Base-by-base conservation (phyloP, 495 filamentous ascomycete species). In the Bacidia rubella region DNA sequence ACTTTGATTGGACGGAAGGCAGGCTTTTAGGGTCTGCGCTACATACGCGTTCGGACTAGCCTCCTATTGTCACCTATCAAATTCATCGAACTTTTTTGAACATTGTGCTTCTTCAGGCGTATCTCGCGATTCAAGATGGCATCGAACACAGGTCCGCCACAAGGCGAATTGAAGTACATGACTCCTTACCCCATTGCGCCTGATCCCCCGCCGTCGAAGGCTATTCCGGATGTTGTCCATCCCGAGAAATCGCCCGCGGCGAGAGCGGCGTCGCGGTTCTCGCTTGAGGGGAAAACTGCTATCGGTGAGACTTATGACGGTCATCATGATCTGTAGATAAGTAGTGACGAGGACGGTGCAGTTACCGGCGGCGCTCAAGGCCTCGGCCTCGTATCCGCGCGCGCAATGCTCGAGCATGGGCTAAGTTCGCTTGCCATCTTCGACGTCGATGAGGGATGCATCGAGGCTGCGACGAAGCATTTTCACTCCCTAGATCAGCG, bases 361-460 rank as follows among this genome's bases (percentile, higher is more conserved):
- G 74, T 83, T 27, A 84, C 83, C 24, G 83, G 83, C 24, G 82
- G 84, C 26, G 73, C 79, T 17, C 81, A 84, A 2, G 76, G 73
- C 11, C 69, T 87, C 10, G 83, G 75, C 2, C 70, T 82, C 2
- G 67, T 70, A 5, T 68, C 72, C 2, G 72, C 73, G 3, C 67
- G 71, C 9, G 82, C 81, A 1, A 73, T 87, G n/a, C 77, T 86
- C 12, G 83, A 87, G 60, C 82, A 86, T 54, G 82, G 82, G 2
- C 65, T 78, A 0, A 57, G 66, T 0, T 70, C 71, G 17, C 63
- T 85, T 25, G 74, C 74, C 49, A 72, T 86, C 53, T 76, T 85
- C 54, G 83, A 87, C 54, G 57, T 81, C 42, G 71, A 79, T 35
- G 29, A 54, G 35, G 26, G 21, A 3, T 40, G 39, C n/a, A 53